Percentiles rank a stretch among this genome's conserved stretches.
These are phyloP conservation scores for Cyclotella choctawhatcheeana DNA, from an alignment of 108 stramenopile genomes.

Conservation along the genomic window DNA sequence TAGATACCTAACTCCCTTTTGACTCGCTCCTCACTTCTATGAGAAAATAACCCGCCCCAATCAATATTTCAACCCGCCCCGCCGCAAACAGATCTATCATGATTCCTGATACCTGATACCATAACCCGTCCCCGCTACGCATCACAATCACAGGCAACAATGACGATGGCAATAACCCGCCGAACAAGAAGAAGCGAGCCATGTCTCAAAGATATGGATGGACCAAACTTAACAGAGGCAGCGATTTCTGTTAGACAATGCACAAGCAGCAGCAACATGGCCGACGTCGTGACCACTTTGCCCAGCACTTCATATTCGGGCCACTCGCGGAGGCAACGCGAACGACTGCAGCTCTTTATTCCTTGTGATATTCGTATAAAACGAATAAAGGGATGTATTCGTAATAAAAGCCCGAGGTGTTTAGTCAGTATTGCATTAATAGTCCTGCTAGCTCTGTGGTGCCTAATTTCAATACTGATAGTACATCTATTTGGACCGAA, in stretches of 20 bases:
- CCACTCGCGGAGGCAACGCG: constrained; percentile 18
- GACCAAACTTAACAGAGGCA: background rate
- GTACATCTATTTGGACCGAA: constrained; percentile 19
- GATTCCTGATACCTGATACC: no score
- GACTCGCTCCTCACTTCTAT: no score
- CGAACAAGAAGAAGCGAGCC: constrained; percentile 34
- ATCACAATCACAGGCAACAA: background rate
- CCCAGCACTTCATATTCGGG: no score
- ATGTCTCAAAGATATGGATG: constrained; percentile 17
- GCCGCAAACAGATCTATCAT: no score
- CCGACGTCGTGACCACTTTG: background rate
- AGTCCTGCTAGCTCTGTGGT: background rate
- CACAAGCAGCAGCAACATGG: background rate
- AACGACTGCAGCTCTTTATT: background rate
- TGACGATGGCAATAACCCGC: constrained; percentile 24
- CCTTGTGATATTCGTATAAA: constrained; percentile 7
- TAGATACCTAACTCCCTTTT: no score
- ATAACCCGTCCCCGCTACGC: no score
- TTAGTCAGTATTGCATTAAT: constrained; percentile 7
- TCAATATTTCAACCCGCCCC: no score
- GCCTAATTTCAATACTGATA: constrained; percentile 2
- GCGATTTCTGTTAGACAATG: constrained; percentile 3
- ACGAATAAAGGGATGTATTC: constrained; percentile 10
- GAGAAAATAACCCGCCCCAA: no score
- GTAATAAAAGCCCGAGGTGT: constrained; percentile 15